Percentiles rank a stretch among this genome's conserved stretches.
These are phyloP conservation scores for Albugo candida DNA, from an alignment of 352 stramenopile species.

Conservation along the genomic window DNA sequence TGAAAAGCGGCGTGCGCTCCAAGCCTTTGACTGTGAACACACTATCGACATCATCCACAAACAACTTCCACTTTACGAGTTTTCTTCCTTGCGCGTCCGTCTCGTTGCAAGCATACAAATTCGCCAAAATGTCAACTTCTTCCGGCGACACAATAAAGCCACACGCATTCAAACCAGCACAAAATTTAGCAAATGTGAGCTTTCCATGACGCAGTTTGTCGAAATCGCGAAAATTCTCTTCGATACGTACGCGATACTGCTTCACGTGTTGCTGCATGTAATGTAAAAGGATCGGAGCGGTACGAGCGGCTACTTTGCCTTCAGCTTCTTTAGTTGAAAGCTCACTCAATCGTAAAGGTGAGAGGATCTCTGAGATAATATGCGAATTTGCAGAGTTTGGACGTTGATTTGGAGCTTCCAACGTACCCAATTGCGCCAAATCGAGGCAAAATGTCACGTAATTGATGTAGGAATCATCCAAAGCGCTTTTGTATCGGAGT, in stretches of 20 bases:
- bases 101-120: conserved; percentile 26
- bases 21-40: conserved; percentile 63
- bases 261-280: conserved; percentile 72
- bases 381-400: conserved; percentile 8
- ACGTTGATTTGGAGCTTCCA: conserved; percentile 15
- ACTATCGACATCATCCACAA: conserved; percentile 65
- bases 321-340: conserved; percentile 14
- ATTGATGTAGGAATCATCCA: conserved; percentile 62
- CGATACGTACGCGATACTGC: conserved; percentile 54
- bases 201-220: conserved; percentile 66
- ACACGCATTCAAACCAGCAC: conserved; percentile 24
- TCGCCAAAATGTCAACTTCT: conserved; percentile 29
- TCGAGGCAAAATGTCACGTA: conserved; percentile 74
- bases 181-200: conserved; percentile 47
- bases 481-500: conserved; percentile 39
- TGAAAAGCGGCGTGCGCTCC: conserved; percentile 21
- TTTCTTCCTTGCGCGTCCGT: conserved; percentile 36
- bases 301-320: conserved; percentile 15
- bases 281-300: conserved; percentile 42
- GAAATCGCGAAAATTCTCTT: conserved; percentile 73
- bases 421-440: conserved; percentile 15
- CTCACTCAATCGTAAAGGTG: background rate
- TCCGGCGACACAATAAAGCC: conserved; percentile 25
- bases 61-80: conserved; percentile 50
- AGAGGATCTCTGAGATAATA: background rate